Conservation (phyloP, 768 basidiomycete genomes). For the Gloeopeniophorella convolvens region DNA sequence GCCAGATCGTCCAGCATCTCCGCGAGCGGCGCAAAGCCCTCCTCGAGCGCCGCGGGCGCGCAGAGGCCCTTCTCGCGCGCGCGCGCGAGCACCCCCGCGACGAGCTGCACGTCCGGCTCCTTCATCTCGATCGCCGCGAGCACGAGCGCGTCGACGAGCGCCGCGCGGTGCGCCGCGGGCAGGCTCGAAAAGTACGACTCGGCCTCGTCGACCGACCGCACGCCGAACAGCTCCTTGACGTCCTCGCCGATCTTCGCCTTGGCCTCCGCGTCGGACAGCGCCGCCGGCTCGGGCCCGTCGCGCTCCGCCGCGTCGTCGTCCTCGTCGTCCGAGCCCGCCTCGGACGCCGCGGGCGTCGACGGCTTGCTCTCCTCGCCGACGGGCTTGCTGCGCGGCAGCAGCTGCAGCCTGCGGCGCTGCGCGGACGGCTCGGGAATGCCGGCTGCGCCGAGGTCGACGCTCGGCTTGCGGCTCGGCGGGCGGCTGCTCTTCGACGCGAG, state of each 20-base stretch:
- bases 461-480: slow-evolving; percentile 44
- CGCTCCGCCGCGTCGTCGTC: slow-evolving; percentile 37
- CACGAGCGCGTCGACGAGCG: slow-evolving; percentile 71
- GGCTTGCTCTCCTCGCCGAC: slow-evolving; percentile 36
- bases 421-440: slow-evolving; percentile 40
- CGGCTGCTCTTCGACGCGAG: slow-evolving; percentile 42
- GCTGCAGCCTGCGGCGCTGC: slow-evolving; percentile 65
- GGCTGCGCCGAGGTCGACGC: slow-evolving; percentile 42
- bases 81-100: slow-evolving; percentile 65
- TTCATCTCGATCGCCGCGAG: slow-evolving; percentile 74
- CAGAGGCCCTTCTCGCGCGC: slow-evolving; percentile 56
- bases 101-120: slow-evolving; percentile 70
- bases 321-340: slow-evolving; percentile 44
- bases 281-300: slow-evolving; percentile 22
- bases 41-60: slow-evolving; percentile 56
- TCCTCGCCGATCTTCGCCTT: slow-evolving; percentile 76
- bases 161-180: slow-evolving; percentile 53
- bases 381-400: slow-evolving; percentile 75
- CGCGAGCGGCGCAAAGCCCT: slow-evolving; percentile 61
- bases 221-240: slow-evolving; percentile 78
- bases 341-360: slow-evolving; percentile 41
- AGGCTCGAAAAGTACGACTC: slow-evolving; percentile 79
- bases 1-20: slow-evolving; percentile 84
- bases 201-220: slow-evolving; percentile 81
- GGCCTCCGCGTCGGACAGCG: slow-evolving; percentile 62